Percentiles rank a stretch among this genome's conserved stretches.
Conservation (phyloP, 2,329 filamentous ascomycete genomes). For the Rutstroemia sp. region DNA sequence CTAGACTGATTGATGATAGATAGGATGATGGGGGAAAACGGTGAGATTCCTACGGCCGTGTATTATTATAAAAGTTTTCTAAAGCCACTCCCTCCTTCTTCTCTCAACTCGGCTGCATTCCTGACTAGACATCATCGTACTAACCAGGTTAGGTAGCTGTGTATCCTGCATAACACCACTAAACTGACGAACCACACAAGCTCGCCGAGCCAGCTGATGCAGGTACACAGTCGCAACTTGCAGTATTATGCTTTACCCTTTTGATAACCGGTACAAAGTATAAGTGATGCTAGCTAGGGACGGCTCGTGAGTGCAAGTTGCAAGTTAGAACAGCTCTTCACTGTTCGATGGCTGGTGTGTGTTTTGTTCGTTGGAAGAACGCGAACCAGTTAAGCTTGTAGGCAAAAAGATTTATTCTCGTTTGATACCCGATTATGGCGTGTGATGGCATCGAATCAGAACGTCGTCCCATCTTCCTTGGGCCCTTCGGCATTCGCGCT, state of each 20-base stretch:
- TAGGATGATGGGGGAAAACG: neutral
- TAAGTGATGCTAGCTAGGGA: neutral
- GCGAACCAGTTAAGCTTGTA: no score
- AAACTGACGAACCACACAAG: constrained; percentile 2
- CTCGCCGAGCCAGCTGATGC: neutral
- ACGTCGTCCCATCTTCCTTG: constrained; percentile 3
- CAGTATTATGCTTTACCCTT: constrained; percentile 4
- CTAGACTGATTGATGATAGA: neutral
- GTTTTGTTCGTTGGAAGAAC: neutral
- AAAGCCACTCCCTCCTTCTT: neutral
- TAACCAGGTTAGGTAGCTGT: neutral
- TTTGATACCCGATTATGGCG: no score
- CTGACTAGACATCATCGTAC: neutral
- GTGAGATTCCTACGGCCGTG: neutral
- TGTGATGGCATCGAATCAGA: neutral
- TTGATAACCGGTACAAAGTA: constrained; percentile 1
- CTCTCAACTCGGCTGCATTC: neutral
- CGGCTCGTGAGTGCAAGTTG: neutral
- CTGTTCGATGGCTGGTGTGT: neutral
- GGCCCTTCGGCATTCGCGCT: neutral
- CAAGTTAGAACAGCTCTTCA: neutral
- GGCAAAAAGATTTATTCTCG: no score
- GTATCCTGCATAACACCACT: neutral
- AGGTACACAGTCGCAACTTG: neutral
- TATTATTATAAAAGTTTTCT: neutral